A percentile compares a stretch with the other conserved stretches of the same genome.
Evolutionary conservation across 345 rosid genomes (phyloP).

Genomic region (Hypericum androsaemum): DNA sequence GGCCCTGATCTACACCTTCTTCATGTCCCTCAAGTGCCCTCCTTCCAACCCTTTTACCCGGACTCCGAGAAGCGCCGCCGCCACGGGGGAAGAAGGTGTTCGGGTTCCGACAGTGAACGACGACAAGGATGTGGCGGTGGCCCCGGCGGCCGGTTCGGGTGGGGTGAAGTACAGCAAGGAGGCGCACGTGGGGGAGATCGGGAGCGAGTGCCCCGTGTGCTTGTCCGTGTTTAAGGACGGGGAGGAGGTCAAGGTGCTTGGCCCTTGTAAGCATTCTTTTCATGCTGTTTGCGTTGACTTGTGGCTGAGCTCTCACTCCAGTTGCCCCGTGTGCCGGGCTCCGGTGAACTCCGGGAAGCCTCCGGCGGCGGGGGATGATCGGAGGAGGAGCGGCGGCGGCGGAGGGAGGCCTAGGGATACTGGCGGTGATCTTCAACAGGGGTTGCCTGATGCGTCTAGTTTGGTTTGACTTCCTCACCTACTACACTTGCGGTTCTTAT

Average conservation of each 20-base stretch:
- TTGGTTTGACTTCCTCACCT: conserved; percentile 34
- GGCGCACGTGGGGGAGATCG: conserved; percentile 37
- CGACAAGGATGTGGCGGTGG: too few species aligned
- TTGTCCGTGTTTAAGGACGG: conserved; percentile 45
- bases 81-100: not conserved
- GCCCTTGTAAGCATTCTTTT: conserved; percentile 60
- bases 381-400: conserved; percentile 11
- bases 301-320: conserved; percentile 53
- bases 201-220: conserved; percentile 68
- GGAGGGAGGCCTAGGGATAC: not conserved
- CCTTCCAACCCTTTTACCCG: conserved; percentile 16
- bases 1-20: conserved; percentile 52
- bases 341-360: conserved; percentile 18
- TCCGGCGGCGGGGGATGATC: not conserved
- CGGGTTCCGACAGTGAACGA: too few species aligned
- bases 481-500: not conserved
- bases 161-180: conserved; percentile 30
- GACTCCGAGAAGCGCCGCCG: conserved; percentile 8
- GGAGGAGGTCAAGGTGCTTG: conserved; percentile 41
- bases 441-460: conserved; percentile 56
- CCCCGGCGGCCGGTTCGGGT: too few species aligned
- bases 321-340: conserved; percentile 73
- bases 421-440: conserved; percentile 42
- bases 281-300: conserved; percentile 50
- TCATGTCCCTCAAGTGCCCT: conserved; percentile 50